These are phyloP conservation scores for Penicillium crustosum DNA, from an alignment of 2,329 filamentous ascomycete genomes.

Conservation along the genomic window DNA sequence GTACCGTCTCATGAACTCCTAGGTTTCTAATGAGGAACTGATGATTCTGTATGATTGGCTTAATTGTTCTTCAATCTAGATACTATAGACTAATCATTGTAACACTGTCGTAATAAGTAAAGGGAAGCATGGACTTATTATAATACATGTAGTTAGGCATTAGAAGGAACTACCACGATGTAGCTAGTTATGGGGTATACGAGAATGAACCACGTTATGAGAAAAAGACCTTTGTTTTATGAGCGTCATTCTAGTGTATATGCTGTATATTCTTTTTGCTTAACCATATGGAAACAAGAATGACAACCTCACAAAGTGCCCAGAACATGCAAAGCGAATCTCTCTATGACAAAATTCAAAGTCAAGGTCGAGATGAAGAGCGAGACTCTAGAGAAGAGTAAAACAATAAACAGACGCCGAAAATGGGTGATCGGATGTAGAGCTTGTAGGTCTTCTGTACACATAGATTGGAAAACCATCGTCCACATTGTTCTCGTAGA, in stretches of 20 bases:
- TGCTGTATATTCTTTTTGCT: neutral
- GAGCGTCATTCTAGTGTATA: neutral
- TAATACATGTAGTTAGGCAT: neutral
- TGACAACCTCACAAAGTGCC: neutral
- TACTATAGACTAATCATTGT: too few relatives aligned
- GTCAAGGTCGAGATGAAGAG: neutral
- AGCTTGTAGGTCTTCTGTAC: neutral
- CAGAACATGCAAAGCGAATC: neutral
- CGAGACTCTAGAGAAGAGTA: neutral
- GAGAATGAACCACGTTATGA: neutral
- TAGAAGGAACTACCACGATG: neutral
- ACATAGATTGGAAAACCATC: neutral
- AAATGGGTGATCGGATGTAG: slow-evolving; percentile 5
- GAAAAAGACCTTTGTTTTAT: neutral
- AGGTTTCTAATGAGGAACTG: neutral
- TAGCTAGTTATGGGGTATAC: neutral
- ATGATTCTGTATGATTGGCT: neutral
- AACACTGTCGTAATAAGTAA: neutral
- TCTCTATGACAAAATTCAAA: neutral
- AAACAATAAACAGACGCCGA: neutral
- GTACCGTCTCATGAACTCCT: neutral
- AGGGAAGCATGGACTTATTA: neutral
- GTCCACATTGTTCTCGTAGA: slow-evolving; percentile 14
- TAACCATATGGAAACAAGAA: neutral
- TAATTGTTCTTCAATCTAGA: neutral